Evolutionary conservation across 2,329 filamentous ascomycete genomes (phyloP).

Genomic region (Botryotinia calthae): DNA sequence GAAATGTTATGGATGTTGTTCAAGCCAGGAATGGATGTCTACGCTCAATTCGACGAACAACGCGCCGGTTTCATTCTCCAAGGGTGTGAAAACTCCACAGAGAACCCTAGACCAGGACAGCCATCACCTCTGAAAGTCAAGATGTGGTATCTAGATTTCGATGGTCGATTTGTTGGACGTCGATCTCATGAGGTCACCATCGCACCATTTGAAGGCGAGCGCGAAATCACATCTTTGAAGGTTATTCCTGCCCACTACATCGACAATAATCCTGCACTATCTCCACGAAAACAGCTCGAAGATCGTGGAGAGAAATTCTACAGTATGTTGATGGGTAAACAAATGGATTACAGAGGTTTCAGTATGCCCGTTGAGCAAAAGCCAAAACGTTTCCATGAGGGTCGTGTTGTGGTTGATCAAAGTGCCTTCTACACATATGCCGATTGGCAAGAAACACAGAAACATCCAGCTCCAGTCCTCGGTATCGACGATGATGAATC

Average conservation of each 20-base stretch:
- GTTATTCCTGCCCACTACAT: conserved; percentile 32
- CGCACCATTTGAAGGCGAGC: conserved; percentile 34
- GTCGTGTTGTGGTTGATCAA: conserved; percentile 29
- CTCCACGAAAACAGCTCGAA: conserved; percentile 27
- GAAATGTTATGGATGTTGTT: conserved; percentile 33
- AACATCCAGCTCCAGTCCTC: conserved; percentile 26
- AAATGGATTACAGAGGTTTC: conserved; percentile 32
- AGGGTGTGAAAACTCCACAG: conserved; percentile 20
- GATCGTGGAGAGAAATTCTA: conserved; percentile 32
- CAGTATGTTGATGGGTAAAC: conserved; percentile 28
- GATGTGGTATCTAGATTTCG: conserved; percentile 38
- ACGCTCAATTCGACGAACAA: conserved; percentile 27
- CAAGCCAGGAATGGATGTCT: conserved; percentile 31
- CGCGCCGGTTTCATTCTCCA: conserved; percentile 28
- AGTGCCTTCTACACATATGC: conserved; percentile 29
- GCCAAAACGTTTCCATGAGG: conserved; percentile 30
- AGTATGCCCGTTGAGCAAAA: conserved; percentile 28
- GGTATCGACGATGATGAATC: conserved; percentile 29
- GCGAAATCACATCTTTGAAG: conserved; percentile 34
- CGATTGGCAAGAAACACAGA: conserved; percentile 27
- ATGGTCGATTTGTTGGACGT: conserved; percentile 34
- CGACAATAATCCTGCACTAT: conserved; percentile 22
- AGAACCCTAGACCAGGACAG: conserved; percentile 23
- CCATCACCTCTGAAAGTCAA: conserved; percentile 28
- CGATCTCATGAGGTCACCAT: conserved; percentile 31